phyloP scores from a whole-genome alignment of 495 filamentous ascomycete species.

The Mytilinidion resinicola region DNA sequence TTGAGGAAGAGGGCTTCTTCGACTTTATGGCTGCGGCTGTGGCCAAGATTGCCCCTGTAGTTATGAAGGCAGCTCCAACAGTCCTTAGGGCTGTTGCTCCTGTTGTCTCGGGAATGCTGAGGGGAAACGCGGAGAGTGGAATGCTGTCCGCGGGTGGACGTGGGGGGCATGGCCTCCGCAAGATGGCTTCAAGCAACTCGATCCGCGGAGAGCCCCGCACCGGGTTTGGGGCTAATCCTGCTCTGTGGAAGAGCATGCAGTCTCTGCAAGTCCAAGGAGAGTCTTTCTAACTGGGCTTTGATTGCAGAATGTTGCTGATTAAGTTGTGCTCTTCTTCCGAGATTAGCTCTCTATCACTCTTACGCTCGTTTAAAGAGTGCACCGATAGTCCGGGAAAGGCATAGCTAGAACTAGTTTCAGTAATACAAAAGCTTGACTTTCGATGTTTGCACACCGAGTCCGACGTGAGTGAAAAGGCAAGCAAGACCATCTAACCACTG shows the following conservation, averaged over 20 bases:
- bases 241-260: neutral
- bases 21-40: slow-evolving; percentile 20
- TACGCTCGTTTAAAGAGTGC: no score
- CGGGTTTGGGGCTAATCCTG: neutral
- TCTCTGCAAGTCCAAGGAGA: neutral
- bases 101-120: slow-evolving; percentile 12
- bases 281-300: no score
- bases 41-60: slow-evolving; percentile 24
- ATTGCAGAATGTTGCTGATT: no score
- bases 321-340: no score
- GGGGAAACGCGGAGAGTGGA: neutral
- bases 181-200: neutral
- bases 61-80: slow-evolving; percentile 21
- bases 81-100: slow-evolving; percentile 20
- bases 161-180: neutral
- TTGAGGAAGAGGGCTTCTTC: slow-evolving; percentile 32
- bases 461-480: no score
- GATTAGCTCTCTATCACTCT: no score
- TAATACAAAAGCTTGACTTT: no score
- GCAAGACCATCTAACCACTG: no score
- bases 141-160: neutral
- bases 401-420: no score
- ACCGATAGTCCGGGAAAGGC: no score
- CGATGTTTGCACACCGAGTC: no score
- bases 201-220: neutral